phyloP scores from a whole-genome alignment of 1,284 basidiomycete genomes.

The Ceratorhiza oryzae-sativae region DNA sequence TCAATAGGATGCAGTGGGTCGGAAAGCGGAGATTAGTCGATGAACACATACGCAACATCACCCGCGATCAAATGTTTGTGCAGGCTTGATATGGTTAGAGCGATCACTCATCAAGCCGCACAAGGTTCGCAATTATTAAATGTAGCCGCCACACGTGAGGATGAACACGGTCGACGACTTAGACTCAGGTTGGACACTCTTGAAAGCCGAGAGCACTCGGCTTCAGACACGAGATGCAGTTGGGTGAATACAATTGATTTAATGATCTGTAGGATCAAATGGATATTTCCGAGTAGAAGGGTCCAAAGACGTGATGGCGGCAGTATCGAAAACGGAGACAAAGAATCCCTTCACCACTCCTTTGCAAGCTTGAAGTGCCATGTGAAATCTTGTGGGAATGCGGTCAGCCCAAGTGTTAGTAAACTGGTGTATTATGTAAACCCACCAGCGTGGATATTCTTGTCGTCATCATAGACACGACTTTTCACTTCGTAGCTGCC shows the following conservation, averaged over 20 bases:
- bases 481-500: conserved; percentile 79
- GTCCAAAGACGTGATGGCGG: not conserved
- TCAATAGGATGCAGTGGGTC: not conserved
- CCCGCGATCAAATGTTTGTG: not conserved
- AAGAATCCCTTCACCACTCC: conserved; percentile 62
- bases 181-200: too few species aligned
- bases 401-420: not conserved
- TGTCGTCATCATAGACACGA: conserved; percentile 85
- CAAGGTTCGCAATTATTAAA: not conserved
- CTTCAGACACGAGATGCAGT: not conserved
- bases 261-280: not conserved
- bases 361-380: conserved; percentile 84
- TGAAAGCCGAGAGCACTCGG: too few species aligned
- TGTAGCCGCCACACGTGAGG: not conserved
- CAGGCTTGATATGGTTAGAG: not conserved
- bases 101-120: not conserved
- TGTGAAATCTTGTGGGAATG: conserved; percentile 67
- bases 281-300: not conserved
- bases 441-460: conserved; percentile 74
- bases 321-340: not conserved
- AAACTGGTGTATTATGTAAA: conserved; percentile 36
- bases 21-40: not conserved
- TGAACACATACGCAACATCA: not conserved
- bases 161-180: not conserved
- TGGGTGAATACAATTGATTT: not conserved